Evolutionary conservation across 139 green algal species (phyloP).

Genomic region (Parachlorella kessleri): DNA sequence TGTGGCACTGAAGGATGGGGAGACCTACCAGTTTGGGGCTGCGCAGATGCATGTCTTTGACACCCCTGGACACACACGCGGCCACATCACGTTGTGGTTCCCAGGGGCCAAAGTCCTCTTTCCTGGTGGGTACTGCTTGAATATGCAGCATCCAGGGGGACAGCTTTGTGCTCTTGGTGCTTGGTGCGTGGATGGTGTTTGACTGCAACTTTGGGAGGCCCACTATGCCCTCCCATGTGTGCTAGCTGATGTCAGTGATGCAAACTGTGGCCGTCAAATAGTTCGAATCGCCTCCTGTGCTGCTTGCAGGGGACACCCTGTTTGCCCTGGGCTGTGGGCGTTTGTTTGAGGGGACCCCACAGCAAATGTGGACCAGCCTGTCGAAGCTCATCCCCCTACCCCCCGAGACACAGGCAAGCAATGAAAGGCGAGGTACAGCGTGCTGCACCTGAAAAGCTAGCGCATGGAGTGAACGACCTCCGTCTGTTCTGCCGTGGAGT

Average conservation of each 20-base stretch:
- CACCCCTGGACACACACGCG: conserved; percentile 88
- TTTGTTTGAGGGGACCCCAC: conserved; percentile 86
- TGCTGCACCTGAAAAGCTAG: too few species aligned
- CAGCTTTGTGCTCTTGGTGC: too few species aligned
- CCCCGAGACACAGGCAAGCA: conserved; percentile 58
- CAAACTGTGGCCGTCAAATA: too few species aligned
- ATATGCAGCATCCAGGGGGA: too few species aligned
- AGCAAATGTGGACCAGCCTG: conserved; percentile 82
- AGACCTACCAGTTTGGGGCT: conserved; percentile 56
- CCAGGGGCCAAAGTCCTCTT: conserved; percentile 72
- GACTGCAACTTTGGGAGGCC: too few species aligned
- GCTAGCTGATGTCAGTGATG: too few species aligned
- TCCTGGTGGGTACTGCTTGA: too few species aligned
- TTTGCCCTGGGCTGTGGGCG: conserved; percentile 90
- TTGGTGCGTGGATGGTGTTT: not conserved
- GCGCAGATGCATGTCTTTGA: conserved; percentile 68
- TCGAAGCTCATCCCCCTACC: conserved; percentile 80
- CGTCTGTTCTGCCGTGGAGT: too few species aligned
- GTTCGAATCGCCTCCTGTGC: not conserved
- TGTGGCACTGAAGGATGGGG: conserved; percentile 64
- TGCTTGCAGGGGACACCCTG: conserved; percentile 84
- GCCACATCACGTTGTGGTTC: conserved; percentile 83
- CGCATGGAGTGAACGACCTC: too few species aligned
- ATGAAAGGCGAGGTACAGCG: too few species aligned
- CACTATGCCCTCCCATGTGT: too few species aligned